Evolutionary conservation across 2,329 filamentous ascomycete species (phyloP), one percentile per base, ranked within the genome.

Genomic region (Geoglossum cookeanum): DNA sequence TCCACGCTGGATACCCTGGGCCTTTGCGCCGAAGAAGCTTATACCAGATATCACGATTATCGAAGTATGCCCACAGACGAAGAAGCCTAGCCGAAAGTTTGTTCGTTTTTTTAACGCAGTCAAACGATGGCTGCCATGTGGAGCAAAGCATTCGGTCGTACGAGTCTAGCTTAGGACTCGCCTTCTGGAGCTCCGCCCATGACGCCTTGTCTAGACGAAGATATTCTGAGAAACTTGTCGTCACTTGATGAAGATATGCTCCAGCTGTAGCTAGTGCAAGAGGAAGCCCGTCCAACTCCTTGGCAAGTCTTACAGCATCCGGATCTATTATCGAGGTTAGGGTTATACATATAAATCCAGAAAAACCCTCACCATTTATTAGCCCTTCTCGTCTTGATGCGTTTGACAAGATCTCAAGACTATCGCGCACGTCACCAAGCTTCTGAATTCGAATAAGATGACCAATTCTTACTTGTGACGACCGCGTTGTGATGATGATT

Each of bases 251-350:
- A 13, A 76, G 68, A 59, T 73, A 77, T 0, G 70, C 66, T 4
- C 72, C 72, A 17, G 74, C 74, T 15, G 72, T 70, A 3, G 72
- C 64, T 15, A 77, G 67, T 1, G 74, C 73, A 33, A 77, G 67
- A 11, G 72, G 73, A 32, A 75, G 68, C 3, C 74, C 71, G 58
- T 72, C 69, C 0, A 77, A 69, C 54, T 64, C 62, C 37, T 62
- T 58, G 1, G 65, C 65, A 58, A 74, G 67, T 13, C 59, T 17
- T 35, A 55, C 27, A 13, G 64, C 65, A 60, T 64, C 65, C 33
- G 59, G 27, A 63, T 71, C 66, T 71, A 57, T 42, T 8, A 51
- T 8, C 29, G 27, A 48, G 58, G 1, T 29, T 32, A 55, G 48
- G 58, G 51, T 30, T 58, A 48, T 29, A 45, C 58, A 27, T 62